Conservation (phyloP, 345 rosid species). For the Salix dunnii region DNA sequence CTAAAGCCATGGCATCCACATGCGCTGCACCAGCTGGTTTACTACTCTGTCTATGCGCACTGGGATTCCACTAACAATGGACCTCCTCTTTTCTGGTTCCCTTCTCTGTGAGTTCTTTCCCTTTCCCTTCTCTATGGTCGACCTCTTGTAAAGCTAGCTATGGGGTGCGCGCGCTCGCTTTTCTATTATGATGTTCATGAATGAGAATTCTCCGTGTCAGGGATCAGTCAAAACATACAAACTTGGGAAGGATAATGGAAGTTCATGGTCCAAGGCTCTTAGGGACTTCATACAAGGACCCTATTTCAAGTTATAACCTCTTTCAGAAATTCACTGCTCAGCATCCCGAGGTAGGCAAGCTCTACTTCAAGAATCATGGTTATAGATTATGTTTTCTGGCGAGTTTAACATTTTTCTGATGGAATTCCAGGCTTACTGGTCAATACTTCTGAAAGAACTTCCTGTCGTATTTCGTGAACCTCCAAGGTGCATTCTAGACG, state of each 20-base stretch:
- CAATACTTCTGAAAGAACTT: slow-evolving; percentile 58
- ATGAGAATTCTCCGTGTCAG: slow-evolving; percentile 23
- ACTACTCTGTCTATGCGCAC: slow-evolving; percentile 53
- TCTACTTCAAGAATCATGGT: neutral
- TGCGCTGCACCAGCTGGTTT: slow-evolving; percentile 64
- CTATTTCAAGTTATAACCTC: slow-evolving; percentile 60
- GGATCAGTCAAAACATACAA: slow-evolving; percentile 48
- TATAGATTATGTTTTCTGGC: slow-evolving; percentile 6
- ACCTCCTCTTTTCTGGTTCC: slow-evolving; percentile 87
- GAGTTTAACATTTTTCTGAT: slow-evolving; percentile 3
- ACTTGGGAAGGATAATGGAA: slow-evolving; percentile 75
- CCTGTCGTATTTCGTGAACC: slow-evolving; percentile 48
- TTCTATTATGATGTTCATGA: neutral
- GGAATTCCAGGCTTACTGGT: slow-evolving; percentile 63
- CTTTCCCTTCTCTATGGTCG: neutral
- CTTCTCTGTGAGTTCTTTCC: slow-evolving; percentile 50
- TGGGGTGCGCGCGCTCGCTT: too few relatives aligned
- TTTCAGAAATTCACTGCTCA: slow-evolving; percentile 57
- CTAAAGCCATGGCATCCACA: slow-evolving; percentile 76
- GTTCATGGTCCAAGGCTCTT: slow-evolving; percentile 58
- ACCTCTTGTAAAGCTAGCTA: neutral
- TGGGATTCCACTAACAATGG: slow-evolving; percentile 69
- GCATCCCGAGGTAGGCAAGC: slow-evolving; percentile 56
- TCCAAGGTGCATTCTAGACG: slow-evolving; percentile 71
- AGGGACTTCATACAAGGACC: slow-evolving; percentile 67